Percentiles rank a stretch among this genome's conserved stretches.
Evolutionary conservation across 345 rosid genomes (phyloP).

Genomic region (Firmiana major): DNA sequence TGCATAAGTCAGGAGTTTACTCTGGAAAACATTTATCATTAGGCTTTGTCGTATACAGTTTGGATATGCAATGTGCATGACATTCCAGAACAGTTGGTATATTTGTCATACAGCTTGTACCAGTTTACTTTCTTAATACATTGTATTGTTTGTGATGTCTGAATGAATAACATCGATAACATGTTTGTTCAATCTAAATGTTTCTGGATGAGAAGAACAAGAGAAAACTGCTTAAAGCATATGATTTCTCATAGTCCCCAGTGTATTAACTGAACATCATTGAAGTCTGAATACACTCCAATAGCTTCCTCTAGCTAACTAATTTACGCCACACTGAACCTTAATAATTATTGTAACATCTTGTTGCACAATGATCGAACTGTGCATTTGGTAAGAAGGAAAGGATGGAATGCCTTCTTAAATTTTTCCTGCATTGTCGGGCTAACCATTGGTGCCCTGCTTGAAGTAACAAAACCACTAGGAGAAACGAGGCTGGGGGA

Average conservation of each 20-base stretch:
- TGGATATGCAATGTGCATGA: not conserved
- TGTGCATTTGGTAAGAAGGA: too few relatives aligned
- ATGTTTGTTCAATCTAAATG: too few relatives aligned
- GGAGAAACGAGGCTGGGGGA: too few relatives aligned
- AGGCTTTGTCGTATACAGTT: not conserved
- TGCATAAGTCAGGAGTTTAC: not conserved
- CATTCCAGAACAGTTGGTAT: not conserved
- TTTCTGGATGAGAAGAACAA: not conserved
- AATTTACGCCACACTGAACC: too few relatives aligned
- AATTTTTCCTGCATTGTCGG: too few relatives aligned
- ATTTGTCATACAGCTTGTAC: not conserved
- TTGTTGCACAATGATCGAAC: too few relatives aligned
- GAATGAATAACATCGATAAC: not conserved
- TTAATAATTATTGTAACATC: too few relatives aligned
- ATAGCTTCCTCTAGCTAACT: too few relatives aligned
- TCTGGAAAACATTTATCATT: not conserved
- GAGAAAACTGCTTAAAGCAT: not conserved
- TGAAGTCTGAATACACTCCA: too few relatives aligned
- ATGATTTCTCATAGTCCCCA: not conserved
- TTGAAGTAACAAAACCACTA: not conserved
- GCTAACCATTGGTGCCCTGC: not conserved
- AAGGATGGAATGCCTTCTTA: too few relatives aligned
- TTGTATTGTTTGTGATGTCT: not conserved
- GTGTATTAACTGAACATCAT: too few relatives aligned
- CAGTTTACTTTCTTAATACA: not conserved